Base-by-base conservation (phyloP, 1,284 basidiomycete species). In the Neotropicomus parvogracilis region DNA sequence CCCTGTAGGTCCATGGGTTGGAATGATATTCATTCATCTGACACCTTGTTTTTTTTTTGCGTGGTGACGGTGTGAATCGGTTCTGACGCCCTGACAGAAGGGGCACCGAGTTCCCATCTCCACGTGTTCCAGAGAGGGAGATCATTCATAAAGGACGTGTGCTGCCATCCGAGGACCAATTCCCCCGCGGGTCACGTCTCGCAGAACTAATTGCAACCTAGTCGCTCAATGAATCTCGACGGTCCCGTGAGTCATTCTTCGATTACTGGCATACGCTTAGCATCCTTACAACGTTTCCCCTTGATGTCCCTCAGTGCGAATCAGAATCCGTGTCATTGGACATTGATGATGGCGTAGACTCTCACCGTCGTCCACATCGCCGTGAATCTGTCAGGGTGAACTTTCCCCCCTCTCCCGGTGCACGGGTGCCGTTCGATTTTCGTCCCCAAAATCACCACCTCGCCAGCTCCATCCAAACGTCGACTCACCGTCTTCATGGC, bases 1-100 rank as follows among this genome's bases (percentile, higher is more conserved):
- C 61, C 46, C n/a, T 58, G 59, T 64, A 12, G 54, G 58, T 56
- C 58, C 62, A 35, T 24, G 34, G 19, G 29, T 41, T 11, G 28
- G 27, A 24, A 16, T 40, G 12, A 13, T 43, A 11, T 11, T 19
- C 47, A 38, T 28, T 16, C 28, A 6, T 36, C 37, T 14, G 26
- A 9, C 27, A 16, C 35, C 48, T 55, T 49, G 49, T 54, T 48
- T 46, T 52, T 59, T 61, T 54, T 63, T 34, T 48, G 20, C 31
- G 9, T 58, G 31, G 48, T 35, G 46, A 59, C 46, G 47, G 40
- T 48, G 46, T 35, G 57, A 58, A 44, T 32, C 16, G 19, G 2
- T 54, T 29, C 27, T 24, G 16, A 32, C 27, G 16, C 32, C 13
- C 33, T 14, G n/a, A 14, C 26, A 24, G 19, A 31, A 39, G 21